Percentiles rank a stretch among this genome's conserved stretches.
phyloP scores from a whole-genome alignment of 129 eudicot genomes.

The Chrysanthemum seticuspe region DNA sequence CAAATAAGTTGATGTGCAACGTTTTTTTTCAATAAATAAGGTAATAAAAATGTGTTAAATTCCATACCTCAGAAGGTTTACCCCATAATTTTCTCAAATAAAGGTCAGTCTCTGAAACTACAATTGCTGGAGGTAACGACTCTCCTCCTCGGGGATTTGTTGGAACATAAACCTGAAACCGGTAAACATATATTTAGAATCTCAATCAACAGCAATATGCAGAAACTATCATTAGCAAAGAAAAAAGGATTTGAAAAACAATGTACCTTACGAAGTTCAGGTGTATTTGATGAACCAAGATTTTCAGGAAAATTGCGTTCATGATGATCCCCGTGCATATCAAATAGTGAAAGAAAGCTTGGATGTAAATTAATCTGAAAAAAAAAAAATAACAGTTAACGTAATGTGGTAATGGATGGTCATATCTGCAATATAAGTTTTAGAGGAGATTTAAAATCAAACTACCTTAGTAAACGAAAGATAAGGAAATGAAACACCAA shows the following conservation, averaged over 20 bases:
- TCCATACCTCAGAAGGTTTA: conserved; percentile 81
- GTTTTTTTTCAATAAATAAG: neutral
- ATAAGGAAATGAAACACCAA: conserved; percentile 90
- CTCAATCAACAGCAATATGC: neutral
- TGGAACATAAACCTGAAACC: conserved; percentile 70
- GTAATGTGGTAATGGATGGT: neutral
- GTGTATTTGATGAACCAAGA: conserved; percentile 75
- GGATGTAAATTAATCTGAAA: conserved; percentile 26
- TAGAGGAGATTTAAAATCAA: neutral
- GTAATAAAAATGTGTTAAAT: neutral
- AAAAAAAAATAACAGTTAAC: conserved; percentile 23
- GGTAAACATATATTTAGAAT: conserved; percentile 2
- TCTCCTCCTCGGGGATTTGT: conserved; percentile 97
- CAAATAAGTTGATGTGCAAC: conserved; percentile 11
- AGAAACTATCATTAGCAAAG: neutral
- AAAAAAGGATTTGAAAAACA: neutral
- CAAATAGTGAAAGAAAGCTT: conserved; percentile 22
- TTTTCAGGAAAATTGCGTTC: conserved; percentile 77
- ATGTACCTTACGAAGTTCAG: conserved; percentile 65
- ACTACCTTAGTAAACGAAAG: conserved; percentile 76
- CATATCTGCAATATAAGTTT: neutral
- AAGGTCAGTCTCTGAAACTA: conserved; percentile 81
- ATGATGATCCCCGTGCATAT: conserved; percentile 22
- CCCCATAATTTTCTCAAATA: conserved; percentile 98
- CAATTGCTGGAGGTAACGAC: conserved; percentile 91